Evolutionary conservation across 495 filamentous ascomycete genomes (phyloP).

Genomic region (Physcia stellaris): DNA sequence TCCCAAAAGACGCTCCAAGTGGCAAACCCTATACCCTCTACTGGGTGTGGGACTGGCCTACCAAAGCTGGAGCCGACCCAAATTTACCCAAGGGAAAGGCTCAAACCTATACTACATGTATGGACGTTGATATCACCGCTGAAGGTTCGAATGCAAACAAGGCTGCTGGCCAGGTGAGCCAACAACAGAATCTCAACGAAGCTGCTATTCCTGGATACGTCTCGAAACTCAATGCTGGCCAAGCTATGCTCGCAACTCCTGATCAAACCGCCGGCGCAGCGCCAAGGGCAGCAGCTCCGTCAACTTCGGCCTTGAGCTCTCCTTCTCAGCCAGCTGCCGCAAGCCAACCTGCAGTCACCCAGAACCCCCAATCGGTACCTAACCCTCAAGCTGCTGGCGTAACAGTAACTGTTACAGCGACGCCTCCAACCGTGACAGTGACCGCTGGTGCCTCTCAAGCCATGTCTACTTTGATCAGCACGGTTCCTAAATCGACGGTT

Average conservation of each 20-base stretch:
- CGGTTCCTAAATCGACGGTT: background rate
- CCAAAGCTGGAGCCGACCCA: slow-evolving; percentile 29
- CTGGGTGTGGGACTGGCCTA: slow-evolving; percentile 92
- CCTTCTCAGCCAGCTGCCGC: background rate
- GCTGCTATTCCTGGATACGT: slow-evolving; percentile 4
- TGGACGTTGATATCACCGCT: slow-evolving; percentile 51
- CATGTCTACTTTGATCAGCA: background rate
- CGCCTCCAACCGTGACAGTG: slow-evolving; percentile 2
- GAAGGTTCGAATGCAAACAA: background rate
- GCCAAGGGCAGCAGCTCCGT: background rate
- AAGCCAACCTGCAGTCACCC: background rate
- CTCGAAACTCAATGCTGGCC: background rate
- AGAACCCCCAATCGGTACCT: no score
- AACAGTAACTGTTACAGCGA: no score
- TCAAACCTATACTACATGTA: slow-evolving; percentile 72
- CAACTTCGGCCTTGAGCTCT: background rate
- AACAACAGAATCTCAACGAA: slow-evolving; percentile 1
- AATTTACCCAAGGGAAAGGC: slow-evolving; percentile 37
- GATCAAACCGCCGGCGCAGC: background rate
- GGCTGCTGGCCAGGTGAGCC: background rate
- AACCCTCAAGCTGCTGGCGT: background rate
- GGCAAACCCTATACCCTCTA: slow-evolving; percentile 59
- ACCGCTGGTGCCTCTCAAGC: slow-evolving; percentile 1
- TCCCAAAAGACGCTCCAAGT: slow-evolving; percentile 42
- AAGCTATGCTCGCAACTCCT: slow-evolving; percentile 1